Conservation (phyloP, 2,329 filamentous ascomycete genomes). For the Clarireedia homoeocarpa region DNA sequence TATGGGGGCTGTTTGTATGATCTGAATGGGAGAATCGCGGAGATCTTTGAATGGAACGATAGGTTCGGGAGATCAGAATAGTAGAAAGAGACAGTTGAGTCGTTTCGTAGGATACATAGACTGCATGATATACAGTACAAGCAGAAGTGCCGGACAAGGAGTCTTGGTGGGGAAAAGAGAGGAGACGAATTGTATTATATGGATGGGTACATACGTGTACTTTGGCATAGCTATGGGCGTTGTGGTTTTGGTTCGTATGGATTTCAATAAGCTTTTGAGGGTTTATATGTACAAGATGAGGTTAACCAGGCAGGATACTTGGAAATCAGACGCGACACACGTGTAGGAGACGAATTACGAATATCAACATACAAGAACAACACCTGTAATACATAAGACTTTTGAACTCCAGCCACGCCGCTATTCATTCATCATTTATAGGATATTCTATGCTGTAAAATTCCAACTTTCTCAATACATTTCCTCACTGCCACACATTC, state of each 20-base stretch:
- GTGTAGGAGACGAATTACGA: not conserved
- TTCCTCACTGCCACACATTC: slow-evolving; percentile 78
- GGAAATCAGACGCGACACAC: not conserved
- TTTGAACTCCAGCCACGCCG: not conserved
- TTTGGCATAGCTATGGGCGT: slow-evolving; percentile 28
- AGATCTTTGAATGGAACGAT: not conserved
- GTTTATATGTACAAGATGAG: not conserved
- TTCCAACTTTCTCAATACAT: not conserved
- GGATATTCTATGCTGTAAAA: slow-evolving; percentile 8
- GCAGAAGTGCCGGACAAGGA: not conserved
- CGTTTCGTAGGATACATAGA: not conserved
- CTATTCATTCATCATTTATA: not conserved
- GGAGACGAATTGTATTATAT: slow-evolving; percentile 20
- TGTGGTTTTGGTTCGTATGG: slow-evolving; percentile 8
- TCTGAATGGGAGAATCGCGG: not conserved
- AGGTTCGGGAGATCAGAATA: not conserved
- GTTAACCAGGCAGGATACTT: not conserved
- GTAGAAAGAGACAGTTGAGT: not conserved
- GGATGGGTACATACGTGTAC: slow-evolving; percentile 10
- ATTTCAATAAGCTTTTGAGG: not conserved
- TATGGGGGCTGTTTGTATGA: slow-evolving; percentile 29
- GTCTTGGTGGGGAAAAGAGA: not conserved
- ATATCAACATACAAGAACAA: not conserved
- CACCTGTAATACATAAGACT: not conserved
- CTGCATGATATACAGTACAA: not conserved